Evolutionary conservation across 2,329 filamentous ascomycete genomes (phyloP).

Genomic region (Botrytis hyacinthi): DNA sequence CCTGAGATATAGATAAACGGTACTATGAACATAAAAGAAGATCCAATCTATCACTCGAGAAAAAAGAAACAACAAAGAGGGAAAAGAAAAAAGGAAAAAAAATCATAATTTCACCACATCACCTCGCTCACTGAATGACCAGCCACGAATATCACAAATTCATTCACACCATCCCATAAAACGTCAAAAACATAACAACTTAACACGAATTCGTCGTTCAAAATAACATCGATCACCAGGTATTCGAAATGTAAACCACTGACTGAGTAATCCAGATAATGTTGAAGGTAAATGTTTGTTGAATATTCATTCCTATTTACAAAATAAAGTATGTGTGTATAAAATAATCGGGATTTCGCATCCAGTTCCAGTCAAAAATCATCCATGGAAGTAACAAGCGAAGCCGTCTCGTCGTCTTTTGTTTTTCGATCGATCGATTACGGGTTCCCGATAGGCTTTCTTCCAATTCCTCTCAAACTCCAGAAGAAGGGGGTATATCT

Average conservation of each 20-base stretch:
- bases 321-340: constrained; percentile 11
- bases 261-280: background rate
- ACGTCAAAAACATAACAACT: background rate
- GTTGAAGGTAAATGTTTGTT: background rate
- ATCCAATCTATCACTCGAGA: background rate
- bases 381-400: background rate
- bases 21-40: background rate
- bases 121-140: background rate
- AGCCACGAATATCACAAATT: background rate
- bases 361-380: background rate
- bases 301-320: constrained; percentile 12
- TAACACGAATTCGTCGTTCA: background rate
- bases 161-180: background rate
- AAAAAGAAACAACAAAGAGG: background rate
- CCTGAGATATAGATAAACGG: background rate
- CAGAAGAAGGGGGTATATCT: constrained; percentile 8
- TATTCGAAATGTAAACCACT: background rate
- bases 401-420: constrained; percentile 10
- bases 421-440: constrained; percentile 1
- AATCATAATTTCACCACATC: background rate
- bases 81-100: background rate
- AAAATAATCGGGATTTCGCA: constrained; percentile 13
- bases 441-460: constrained; percentile 18
- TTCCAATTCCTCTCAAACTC: constrained; percentile 10
- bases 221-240: background rate